A percentile compares a stretch with the other conserved stretches of the same genome.
Evolutionary conservation across 164 flowering plant genomes (phyloP).

Genomic region (Litsea cubeba): DNA sequence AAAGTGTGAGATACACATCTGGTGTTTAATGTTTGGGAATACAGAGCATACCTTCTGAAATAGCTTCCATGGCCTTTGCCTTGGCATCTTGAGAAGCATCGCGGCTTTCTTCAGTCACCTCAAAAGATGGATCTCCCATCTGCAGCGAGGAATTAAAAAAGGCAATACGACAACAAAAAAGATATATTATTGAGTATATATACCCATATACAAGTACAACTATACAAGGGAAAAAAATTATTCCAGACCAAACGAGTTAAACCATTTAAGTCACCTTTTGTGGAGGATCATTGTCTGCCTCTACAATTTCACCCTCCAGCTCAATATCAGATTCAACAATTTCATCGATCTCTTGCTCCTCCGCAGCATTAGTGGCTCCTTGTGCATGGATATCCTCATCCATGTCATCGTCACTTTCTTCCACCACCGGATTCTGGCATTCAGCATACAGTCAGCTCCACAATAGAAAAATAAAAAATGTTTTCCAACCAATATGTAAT

Average conservation of each 20-base stretch:
- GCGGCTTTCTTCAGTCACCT: conserved; percentile 83
- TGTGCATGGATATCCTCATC: conserved; percentile 14
- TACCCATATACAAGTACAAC: background rate
- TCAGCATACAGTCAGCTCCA: background rate
- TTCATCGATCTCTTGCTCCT: conserved; percentile 52
- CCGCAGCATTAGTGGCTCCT: conserved; percentile 5
- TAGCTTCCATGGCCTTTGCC: conserved; percentile 76
- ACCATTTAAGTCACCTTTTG: conserved; percentile 50
- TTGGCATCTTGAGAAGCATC: conserved; percentile 84
- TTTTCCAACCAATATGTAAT: background rate
- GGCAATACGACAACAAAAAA: background rate
- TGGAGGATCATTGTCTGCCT: conserved; percentile 86
- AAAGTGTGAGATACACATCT: background rate
- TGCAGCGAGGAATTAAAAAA: conserved; percentile 16
- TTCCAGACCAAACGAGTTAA: background rate
- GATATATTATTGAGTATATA: background rate
- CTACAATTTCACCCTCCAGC: conserved; percentile 80
- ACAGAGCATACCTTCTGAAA: conserved; percentile 63
- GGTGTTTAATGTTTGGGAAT: background rate
- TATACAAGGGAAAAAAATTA: background rate
- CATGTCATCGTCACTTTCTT: conserved; percentile 47
- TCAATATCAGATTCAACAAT: conserved; percentile 86
- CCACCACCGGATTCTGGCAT: conserved; percentile 41
- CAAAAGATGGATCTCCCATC: conserved; percentile 93
- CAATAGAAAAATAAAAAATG: background rate